Percentiles rank a stretch among this genome's conserved stretches.
phyloP scores from a whole-genome alignment of 352 stramenopile genomes.

The Pythium biforme region DNA sequence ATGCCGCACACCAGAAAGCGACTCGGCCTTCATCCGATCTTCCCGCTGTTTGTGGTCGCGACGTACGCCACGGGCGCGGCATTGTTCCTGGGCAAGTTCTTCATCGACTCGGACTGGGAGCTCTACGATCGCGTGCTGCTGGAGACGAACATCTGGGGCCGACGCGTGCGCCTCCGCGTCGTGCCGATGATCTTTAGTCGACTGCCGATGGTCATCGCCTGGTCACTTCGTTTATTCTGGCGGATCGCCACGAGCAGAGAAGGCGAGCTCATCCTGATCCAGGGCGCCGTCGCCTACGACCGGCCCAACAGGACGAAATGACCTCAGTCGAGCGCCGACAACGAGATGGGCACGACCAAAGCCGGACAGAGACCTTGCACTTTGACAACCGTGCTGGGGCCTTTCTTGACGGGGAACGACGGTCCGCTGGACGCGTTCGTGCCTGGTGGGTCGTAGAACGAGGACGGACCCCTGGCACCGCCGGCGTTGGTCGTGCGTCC shows the following conservation, averaged over 20 bases:
- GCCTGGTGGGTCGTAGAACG: too few relatives aligned
- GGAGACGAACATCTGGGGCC: not conserved
- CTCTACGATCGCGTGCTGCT: conserved; percentile 19
- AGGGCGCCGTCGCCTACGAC: conserved; percentile 24
- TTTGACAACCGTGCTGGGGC: too few relatives aligned
- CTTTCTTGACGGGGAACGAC: too few relatives aligned
- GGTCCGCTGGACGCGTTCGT: too few relatives aligned
- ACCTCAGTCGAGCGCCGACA: too few relatives aligned
- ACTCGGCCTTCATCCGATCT: not conserved
- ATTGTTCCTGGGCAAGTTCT: conserved; percentile 9
- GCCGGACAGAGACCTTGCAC: too few relatives aligned
- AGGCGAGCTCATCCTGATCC: conserved; percentile 19
- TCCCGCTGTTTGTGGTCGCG: conserved; percentile 3
- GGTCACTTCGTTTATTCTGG: conserved; percentile 23
- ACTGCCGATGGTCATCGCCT: conserved; percentile 16
- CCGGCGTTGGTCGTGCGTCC: too few relatives aligned
- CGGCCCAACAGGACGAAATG: not conserved
- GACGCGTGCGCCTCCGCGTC: conserved; percentile 5
- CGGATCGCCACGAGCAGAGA: conserved; percentile 3
- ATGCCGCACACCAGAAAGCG: not conserved
- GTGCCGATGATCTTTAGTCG: conserved; percentile 23
- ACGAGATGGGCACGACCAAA: too few relatives aligned
- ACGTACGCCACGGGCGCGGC: not conserved
- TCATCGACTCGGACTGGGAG: conserved; percentile 7
- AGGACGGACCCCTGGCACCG: too few relatives aligned